phyloP scores from a whole-genome alignment of 257 asterid genomes.

The Solanum pennellii region DNA sequence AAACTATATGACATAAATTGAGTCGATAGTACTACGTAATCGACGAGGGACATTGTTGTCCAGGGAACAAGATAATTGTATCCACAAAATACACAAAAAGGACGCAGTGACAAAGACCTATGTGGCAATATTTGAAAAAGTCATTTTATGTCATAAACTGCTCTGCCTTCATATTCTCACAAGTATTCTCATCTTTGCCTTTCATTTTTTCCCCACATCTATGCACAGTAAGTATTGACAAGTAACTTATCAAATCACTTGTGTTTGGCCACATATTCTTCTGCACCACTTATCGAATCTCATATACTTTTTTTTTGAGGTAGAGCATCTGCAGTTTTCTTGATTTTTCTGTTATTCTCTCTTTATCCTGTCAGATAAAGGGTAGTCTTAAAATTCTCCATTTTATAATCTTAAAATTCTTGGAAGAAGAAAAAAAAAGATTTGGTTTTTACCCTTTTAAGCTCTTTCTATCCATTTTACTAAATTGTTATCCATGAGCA shows the following conservation, averaged over 20 bases:
- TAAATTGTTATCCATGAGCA: conserved; percentile 24
- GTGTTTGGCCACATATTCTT: background rate
- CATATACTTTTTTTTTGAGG: conserved; percentile 3
- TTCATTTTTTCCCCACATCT: background rate
- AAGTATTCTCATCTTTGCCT: conserved; percentile 4
- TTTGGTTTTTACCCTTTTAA: background rate
- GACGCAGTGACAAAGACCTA: conserved; percentile 23
- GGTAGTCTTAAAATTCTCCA: background rate
- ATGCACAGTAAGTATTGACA: background rate
- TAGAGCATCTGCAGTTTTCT: conserved; percentile 23
- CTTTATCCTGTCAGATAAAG: background rate
- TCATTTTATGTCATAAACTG: conserved; percentile 8
- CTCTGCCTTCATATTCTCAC: conserved; percentile 12
- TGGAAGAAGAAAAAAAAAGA: background rate
- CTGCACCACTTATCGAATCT: background rate
- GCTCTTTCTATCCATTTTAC: background rate
- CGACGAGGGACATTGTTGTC: background rate
- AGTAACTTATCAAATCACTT: background rate
- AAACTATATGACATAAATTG: too few relatives aligned
- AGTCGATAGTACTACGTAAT: background rate
- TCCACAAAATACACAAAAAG: conserved; percentile 4
- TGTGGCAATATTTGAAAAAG: conserved; percentile 9
- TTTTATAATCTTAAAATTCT: conserved; percentile 2
- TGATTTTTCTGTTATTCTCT: conserved; percentile 8
- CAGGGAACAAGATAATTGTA: background rate